Evolutionary conservation across 2,329 filamentous ascomycete genomes (phyloP).

Genomic region (Beauveria australis): DNA sequence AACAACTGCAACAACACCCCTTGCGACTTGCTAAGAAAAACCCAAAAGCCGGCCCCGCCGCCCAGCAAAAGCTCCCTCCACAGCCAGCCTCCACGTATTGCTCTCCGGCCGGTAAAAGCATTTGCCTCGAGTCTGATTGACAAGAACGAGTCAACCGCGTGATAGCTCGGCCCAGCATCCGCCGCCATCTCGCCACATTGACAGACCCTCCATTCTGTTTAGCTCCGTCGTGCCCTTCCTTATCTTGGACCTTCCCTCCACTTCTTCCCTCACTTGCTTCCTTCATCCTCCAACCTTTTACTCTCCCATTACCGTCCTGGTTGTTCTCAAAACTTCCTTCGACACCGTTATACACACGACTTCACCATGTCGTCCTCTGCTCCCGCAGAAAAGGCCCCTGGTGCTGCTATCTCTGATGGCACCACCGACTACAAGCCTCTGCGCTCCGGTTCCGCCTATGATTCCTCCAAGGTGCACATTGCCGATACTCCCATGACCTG

Average conservation of each 20-base stretch:
- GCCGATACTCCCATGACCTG: constrained; percentile 72
- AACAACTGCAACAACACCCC: neutral
- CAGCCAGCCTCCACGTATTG: neutral
- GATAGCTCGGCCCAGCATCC: constrained; percentile 1
- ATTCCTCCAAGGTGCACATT: constrained; percentile 71
- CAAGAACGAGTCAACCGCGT: neutral
- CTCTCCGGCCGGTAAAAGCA: neutral
- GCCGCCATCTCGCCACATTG: neutral
- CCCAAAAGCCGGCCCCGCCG: neutral
- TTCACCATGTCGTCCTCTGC: constrained; percentile 10
- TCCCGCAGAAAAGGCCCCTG: constrained; percentile 21
- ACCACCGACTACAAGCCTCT: constrained; percentile 48
- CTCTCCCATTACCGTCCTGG: neutral
- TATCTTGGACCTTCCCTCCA: constrained; percentile 1
- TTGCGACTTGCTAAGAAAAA: neutral
- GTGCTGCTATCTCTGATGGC: constrained; percentile 41
- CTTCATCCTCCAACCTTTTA: neutral
- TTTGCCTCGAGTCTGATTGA: neutral
- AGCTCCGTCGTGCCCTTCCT: neutral
- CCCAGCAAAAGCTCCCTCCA: neutral
- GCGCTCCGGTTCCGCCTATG: constrained; percentile 33
- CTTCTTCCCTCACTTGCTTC: neutral
- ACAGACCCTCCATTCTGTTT: neutral
- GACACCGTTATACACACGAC: neutral
- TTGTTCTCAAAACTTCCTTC: neutral